These are phyloP conservation scores for Penicillium sp. DNA, from an alignment of 2,329 filamentous ascomycete species.

Conservation along the genomic window DNA sequence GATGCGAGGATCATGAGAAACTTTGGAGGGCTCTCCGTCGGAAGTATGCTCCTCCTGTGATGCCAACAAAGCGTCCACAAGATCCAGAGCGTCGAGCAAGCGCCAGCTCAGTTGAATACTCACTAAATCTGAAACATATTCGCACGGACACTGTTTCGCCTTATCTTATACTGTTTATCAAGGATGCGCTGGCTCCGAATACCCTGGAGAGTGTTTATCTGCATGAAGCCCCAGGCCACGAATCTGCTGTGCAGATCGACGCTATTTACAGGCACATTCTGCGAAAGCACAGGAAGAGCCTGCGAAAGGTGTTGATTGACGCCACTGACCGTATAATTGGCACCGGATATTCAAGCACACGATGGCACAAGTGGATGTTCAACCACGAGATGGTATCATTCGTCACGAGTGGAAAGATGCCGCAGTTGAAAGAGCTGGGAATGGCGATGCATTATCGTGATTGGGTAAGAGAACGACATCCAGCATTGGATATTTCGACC, in stretches of 20 bases:
- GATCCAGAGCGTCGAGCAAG: conserved; percentile 6
- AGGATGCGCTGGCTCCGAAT: conserved; percentile 74
- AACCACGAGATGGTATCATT: conserved; percentile 68
- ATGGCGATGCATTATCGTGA: conserved; percentile 71
- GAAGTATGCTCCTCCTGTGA: conserved; percentile 53
- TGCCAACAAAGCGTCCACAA: conserved; percentile 9
- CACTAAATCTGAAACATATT: conserved; percentile 67
- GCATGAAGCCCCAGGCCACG: conserved; percentile 60
- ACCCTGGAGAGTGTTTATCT: conserved; percentile 76
- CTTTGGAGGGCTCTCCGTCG: conserved; percentile 71
- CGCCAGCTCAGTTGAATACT: conserved; percentile 49
- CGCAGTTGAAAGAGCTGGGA: conserved; percentile 66
- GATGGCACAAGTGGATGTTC: conserved; percentile 70
- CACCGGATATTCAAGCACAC: conserved; percentile 36
- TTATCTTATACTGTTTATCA: conserved; percentile 69
- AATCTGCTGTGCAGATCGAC: conserved; percentile 64
- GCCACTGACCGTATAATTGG: conserved; percentile 57
- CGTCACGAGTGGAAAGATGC: conserved; percentile 74
- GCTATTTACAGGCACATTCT: conserved; percentile 69
- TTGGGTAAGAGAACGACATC: conserved; percentile 59
- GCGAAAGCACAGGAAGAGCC: conserved; percentile 66
- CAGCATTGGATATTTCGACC: background rate
- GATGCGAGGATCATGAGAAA: conserved; percentile 69
- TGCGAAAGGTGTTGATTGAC: conserved; percentile 72
- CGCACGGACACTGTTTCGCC: conserved; percentile 72